These are phyloP conservation scores for Aspergillus novofumigatus DNA, from an alignment of 2,329 filamentous ascomycete species.

Conservation along the genomic window DNA sequence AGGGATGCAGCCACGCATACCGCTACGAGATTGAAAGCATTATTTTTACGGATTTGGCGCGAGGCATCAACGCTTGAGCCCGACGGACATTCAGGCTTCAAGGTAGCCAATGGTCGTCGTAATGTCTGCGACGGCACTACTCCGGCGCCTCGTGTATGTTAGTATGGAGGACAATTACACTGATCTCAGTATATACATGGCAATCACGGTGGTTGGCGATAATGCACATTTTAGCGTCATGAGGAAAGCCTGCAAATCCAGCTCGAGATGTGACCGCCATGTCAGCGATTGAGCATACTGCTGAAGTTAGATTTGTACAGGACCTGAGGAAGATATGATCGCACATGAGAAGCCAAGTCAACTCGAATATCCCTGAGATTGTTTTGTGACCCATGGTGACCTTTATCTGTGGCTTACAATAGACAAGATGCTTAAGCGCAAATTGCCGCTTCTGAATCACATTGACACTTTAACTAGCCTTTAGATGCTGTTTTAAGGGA, in stretches of 20 bases:
- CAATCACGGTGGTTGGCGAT: constrained; percentile 52
- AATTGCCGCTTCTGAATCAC: too few species aligned
- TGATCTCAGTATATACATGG: constrained; percentile 49
- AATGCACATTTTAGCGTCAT: constrained; percentile 50
- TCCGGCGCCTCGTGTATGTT: constrained; percentile 39
- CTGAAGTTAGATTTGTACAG: too few species aligned
- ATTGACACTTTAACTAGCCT: too few species aligned
- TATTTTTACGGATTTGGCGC: constrained; percentile 68
- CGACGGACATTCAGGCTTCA: constrained; percentile 60
- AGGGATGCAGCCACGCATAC: constrained; percentile 58
- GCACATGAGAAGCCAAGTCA: too few species aligned
- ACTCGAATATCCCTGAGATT: too few species aligned
- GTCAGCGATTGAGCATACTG: constrained; percentile 4
- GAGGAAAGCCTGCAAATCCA: constrained; percentile 24
- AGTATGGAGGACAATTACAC: background rate
- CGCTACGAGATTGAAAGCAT: constrained; percentile 56
- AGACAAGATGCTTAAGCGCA: too few species aligned
- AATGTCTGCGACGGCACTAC: constrained; percentile 48
- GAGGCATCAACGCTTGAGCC: constrained; percentile 60
- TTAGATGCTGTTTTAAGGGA: too few species aligned
- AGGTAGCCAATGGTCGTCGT: constrained; percentile 51
- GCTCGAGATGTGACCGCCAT: constrained; percentile 22
- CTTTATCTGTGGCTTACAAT: too few species aligned
- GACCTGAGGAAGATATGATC: too few species aligned
- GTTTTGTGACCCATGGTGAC: too few species aligned